phyloP scores from a whole-genome alignment of 768 basidiomycete species.

The Lactarius pseudohatsudake region DNA sequence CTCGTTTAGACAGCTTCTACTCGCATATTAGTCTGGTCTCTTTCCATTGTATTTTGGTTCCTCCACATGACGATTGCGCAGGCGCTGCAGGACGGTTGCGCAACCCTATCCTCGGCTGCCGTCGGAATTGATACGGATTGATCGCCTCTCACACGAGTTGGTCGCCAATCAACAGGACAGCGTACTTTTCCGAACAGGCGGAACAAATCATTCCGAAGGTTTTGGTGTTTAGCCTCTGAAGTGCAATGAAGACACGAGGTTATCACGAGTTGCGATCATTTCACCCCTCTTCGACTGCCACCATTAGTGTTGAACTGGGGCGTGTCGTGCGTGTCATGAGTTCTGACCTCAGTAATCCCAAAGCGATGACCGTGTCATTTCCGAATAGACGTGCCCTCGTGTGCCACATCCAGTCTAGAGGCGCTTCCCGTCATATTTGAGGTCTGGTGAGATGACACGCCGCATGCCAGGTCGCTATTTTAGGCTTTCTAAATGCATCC shows the following conservation, averaged over 20 bases:
- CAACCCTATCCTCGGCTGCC: neutral
- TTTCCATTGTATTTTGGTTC: neutral
- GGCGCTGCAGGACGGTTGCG: neutral
- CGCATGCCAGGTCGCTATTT: neutral
- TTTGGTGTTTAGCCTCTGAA: no score
- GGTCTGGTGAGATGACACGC: neutral
- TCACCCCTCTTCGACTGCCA: no score
- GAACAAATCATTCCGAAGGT: neutral
- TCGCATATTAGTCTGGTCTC: neutral
- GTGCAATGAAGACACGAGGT: no score
- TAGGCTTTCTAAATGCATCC: neutral
- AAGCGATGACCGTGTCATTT: neutral
- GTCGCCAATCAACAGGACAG: neutral
- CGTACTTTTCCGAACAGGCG: neutral
- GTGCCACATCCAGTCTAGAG: neutral
- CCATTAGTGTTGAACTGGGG: no score
- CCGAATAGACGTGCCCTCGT: neutral
- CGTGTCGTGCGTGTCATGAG: neutral
- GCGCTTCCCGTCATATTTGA: neutral
- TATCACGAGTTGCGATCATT: neutral
- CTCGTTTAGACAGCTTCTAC: no score
- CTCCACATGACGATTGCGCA: neutral
- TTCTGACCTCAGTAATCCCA: neutral
- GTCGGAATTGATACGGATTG: neutral
- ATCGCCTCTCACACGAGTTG: neutral